Evolutionary conservation across 306 rosid genomes (phyloP), one percentile per base, ranked within the genome.

Genomic region (Cucurbita moschata): DNA sequence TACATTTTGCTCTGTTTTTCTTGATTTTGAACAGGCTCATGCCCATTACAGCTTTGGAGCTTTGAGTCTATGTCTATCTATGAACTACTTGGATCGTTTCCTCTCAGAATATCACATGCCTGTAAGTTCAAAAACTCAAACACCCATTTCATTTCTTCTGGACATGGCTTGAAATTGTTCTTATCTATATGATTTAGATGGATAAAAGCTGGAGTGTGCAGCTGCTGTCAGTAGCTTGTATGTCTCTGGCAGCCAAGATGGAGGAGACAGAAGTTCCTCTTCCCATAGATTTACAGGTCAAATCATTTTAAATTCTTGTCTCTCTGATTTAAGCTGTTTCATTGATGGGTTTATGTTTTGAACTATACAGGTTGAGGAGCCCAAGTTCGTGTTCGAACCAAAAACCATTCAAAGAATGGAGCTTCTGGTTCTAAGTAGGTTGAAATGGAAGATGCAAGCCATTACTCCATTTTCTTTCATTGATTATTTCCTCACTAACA

Each of bases 71-170:
- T 85, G 79, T 79, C 87, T 89, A 26, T 77, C 91, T 16, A 83
- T 85, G 79, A 92, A 89, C 82, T 92, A 92, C 85, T 75, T 86
- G 79, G 98, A 92, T 81, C 92, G 96, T 57, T 88, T 88, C 82
- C 85, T 89, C 52, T 88, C 96, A 21, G 50, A 77, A 4, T 60
- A 79, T 79, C 79, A 86, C 67, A 79, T 84, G 50, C 86, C 82
- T 64, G 98, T 90, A 82, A 88, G 96, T 81, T 81, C 54, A 12
- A 64, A 47, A 51, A 40, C 37, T 13, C 66, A 58, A 69, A 71
- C 56, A 2, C 44, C 50, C 4, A 42, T 77, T 40, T 26, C 35
- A 30, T 71, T 69, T 75, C 52, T 51, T 51, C 55, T 15, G 54
- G 37, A 53, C 60, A 47, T 79, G 64, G 74, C 26, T 57, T 68